Evolutionary conservation across 305 asterid genomes (phyloP).

Genomic region (Rubia tinctorum): DNA sequence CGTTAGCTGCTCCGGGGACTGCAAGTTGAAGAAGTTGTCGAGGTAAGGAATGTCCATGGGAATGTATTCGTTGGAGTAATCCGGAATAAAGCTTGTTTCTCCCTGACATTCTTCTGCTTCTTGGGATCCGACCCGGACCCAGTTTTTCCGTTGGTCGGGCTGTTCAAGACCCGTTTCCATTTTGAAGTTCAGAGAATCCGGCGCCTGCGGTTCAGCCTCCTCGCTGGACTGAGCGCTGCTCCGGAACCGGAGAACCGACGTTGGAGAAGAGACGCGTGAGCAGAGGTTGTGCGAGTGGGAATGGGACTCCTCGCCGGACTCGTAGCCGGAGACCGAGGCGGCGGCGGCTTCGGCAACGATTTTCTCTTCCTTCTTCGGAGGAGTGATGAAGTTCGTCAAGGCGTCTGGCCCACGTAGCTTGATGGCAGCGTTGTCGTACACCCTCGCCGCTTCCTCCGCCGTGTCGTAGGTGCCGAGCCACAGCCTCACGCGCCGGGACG

Average conservation of each 20-base stretch:
- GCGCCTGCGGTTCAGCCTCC: slow-evolving; percentile 21
- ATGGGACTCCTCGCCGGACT: slow-evolving; percentile 59
- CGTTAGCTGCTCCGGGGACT: slow-evolving; percentile 31
- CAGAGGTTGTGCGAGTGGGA: slow-evolving; percentile 19
- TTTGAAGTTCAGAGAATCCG: not conserved
- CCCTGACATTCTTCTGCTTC: slow-evolving; percentile 50
- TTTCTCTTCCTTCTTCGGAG: slow-evolving; percentile 26
- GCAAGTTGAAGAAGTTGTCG: slow-evolving; percentile 47
- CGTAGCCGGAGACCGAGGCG: slow-evolving; percentile 46
- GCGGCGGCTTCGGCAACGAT: slow-evolving; percentile 11
- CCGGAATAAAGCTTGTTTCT: slow-evolving; percentile 39
- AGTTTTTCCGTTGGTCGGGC: slow-evolving; percentile 9
- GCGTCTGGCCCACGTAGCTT: slow-evolving; percentile 51
- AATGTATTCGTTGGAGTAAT: slow-evolving; percentile 42
- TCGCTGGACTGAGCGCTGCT: slow-evolving; percentile 27
- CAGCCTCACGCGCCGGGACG: slow-evolving; percentile 35
- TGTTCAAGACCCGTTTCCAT: slow-evolving; percentile 4
- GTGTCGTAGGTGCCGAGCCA: slow-evolving; percentile 55
- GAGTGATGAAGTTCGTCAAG: slow-evolving; percentile 37
- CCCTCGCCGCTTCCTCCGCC: slow-evolving; percentile 59
- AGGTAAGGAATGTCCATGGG: slow-evolving; percentile 54
- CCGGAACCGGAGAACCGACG: slow-evolving; percentile 30
- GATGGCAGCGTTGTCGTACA: slow-evolving; percentile 50
- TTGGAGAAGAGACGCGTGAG: slow-evolving; percentile 16
- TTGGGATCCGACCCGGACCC: slow-evolving; percentile 5